Percentiles rank a stretch among this genome's conserved stretches.
These are phyloP conservation scores for Aspergillus amoenus DNA, from an alignment of 2,329 filamentous ascomycete species.

Conservation along the genomic window DNA sequence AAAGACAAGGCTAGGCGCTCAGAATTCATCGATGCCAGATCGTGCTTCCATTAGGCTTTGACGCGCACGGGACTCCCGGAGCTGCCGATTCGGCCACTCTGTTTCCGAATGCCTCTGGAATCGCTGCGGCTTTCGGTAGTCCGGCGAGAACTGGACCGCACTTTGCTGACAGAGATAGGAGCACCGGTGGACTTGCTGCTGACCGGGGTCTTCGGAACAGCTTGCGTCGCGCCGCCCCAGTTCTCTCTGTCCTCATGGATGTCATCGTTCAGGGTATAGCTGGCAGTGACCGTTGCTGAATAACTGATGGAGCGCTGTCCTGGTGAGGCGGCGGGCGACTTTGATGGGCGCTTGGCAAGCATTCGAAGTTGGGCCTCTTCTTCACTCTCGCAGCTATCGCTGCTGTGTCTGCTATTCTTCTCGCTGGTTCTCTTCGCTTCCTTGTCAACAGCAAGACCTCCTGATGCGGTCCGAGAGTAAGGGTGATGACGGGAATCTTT, in stretches of 20 bases:
- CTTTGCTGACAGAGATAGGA: conserved; percentile 60
- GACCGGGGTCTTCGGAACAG: conserved; percentile 54
- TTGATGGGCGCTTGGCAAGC: conserved; percentile 64
- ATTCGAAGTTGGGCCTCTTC: conserved; percentile 80
- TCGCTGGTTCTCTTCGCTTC: conserved; percentile 28
- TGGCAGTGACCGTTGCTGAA: conserved; percentile 70
- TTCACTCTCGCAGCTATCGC: conserved; percentile 66
- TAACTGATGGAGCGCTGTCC: conserved; percentile 70
- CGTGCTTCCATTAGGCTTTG: conserved; percentile 15
- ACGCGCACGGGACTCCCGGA: conserved; percentile 35
- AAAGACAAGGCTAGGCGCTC: conserved; percentile 2
- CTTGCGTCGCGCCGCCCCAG: conserved; percentile 43
- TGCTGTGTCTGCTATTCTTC: conserved; percentile 60
- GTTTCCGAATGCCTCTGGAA: conserved; percentile 45
- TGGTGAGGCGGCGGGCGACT: conserved; percentile 65
- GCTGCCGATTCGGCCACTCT: conserved; percentile 48
- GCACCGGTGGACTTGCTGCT: conserved; percentile 53
- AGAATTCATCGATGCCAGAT: conserved; percentile 4
- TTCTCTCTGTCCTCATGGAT: conserved; percentile 68
- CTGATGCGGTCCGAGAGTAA: conserved; percentile 61
- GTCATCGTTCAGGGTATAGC: conserved; percentile 64
- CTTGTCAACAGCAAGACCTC: conserved; percentile 38
- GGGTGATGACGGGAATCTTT: conserved; percentile 72
- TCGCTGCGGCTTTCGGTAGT: conserved; percentile 40
- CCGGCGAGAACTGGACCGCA: conserved; percentile 56